These are phyloP conservation scores for Hyaloscypha finlandica DNA, from an alignment of 495 filamentous ascomycete genomes.

Conservation along the genomic window DNA sequence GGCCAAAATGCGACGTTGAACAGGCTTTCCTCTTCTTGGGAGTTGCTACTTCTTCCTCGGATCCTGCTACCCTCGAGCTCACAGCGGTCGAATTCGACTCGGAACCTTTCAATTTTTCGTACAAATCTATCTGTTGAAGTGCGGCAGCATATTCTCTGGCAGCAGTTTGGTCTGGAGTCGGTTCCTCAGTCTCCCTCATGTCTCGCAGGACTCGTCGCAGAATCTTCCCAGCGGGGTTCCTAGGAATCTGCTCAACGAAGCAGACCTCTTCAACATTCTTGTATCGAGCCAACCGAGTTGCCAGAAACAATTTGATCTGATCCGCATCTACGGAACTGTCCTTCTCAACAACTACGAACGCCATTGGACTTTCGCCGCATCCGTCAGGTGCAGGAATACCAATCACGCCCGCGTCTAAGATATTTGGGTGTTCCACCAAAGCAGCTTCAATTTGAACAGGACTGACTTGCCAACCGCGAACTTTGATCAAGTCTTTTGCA, in stretches of 20 bases:
- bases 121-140: too few species aligned
- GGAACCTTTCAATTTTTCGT: too few species aligned
- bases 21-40: not conserved
- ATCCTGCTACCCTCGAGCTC: too few species aligned
- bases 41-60: too few species aligned
- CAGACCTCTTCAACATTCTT: slow-evolving; percentile 67
- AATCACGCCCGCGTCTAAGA: slow-evolving; percentile 79
- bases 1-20: not conserved
- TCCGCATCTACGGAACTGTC: slow-evolving; percentile 33
- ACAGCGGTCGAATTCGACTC: too few species aligned
- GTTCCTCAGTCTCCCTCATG: not conserved
- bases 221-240: slow-evolving; percentile 75
- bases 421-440: slow-evolving; percentile 66
- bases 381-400: slow-evolving; percentile 64
- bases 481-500: slow-evolving; percentile 82
- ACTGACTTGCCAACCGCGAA: slow-evolving; percentile 81
- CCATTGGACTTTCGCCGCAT: slow-evolving; percentile 44
- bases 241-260: slow-evolving; percentile 64
- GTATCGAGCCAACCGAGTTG: slow-evolving; percentile 56
- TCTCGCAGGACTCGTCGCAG: slow-evolving; percentile 60
- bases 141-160: too few species aligned
- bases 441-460: slow-evolving; percentile 47
- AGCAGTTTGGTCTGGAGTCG: too few species aligned
- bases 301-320: slow-evolving; percentile 44
- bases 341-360: slow-evolving; percentile 54